These are phyloP conservation scores for Fusarium protoensiforme DNA, from an alignment of 2,329 filamentous ascomycete species.

Conservation along the genomic window DNA sequence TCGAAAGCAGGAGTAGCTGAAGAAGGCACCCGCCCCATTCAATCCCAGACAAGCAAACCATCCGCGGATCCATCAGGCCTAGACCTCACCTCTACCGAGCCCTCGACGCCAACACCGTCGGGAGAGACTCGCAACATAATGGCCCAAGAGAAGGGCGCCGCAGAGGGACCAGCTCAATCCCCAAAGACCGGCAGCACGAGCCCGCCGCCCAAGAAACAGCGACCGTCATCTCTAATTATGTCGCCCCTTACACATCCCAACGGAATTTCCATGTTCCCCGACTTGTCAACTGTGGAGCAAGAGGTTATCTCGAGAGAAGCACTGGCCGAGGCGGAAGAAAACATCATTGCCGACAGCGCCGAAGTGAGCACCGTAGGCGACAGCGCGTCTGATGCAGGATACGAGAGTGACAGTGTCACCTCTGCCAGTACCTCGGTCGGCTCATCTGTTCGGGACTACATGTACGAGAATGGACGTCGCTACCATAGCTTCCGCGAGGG, in stretches of 20 bases:
- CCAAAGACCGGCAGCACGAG: background rate
- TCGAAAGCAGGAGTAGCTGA: background rate
- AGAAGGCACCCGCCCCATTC: background rate
- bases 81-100: background rate
- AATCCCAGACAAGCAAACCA: background rate
- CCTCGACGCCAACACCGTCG: background rate
- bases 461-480: constrained; percentile 67
- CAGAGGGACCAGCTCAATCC: constrained; percentile 5
- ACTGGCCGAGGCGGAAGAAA: constrained; percentile 49
- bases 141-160: constrained; percentile 2
- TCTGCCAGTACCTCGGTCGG: constrained; percentile 52
- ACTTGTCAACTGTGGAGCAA: constrained; percentile 49
- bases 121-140: background rate
- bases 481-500: constrained; percentile 68
- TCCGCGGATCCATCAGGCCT: background rate
- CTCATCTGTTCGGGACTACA: constrained; percentile 60
- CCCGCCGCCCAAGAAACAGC: constrained; percentile 4
- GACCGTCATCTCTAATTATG: constrained; percentile 36
- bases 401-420: constrained; percentile 50
- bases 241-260: constrained; percentile 53
- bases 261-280: constrained; percentile 51
- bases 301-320: constrained; percentile 51
- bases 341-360: constrained; percentile 50
- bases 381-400: constrained; percentile 49
- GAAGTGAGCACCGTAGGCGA: constrained; percentile 38